Evolutionary conservation across 192 early-diverging fungal genomes (phyloP).

Genomic region (Linnemannia schmuckeri): DNA sequence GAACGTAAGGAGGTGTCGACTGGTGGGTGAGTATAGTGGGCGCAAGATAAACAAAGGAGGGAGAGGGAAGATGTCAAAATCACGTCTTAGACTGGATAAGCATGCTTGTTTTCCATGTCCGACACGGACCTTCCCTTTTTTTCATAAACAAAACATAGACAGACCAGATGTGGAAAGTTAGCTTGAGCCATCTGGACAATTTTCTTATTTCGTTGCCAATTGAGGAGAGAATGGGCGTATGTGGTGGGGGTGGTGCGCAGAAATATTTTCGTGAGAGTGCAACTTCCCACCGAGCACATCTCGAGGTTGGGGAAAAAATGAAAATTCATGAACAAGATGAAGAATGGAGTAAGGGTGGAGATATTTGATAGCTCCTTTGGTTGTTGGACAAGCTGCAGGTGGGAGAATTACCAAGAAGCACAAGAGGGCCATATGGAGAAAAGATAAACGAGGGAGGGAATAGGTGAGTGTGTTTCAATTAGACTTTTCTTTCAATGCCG

Average conservation of each 20-base stretch:
- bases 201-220: background rate
- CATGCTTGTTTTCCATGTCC: background rate
- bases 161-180: background rate
- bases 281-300: background rate
- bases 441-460: background rate
- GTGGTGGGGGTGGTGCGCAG: background rate
- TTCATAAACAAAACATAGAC: background rate
- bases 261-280: background rate
- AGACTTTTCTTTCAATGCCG: background rate
- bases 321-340: background rate
- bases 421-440: too few relatives aligned
- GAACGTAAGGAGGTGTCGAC: background rate
- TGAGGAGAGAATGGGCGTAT: background rate
- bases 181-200: background rate
- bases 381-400: too few relatives aligned
- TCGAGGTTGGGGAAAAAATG: background rate
- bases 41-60: background rate
- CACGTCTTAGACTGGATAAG: conserved; percentile 19
- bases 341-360: background rate
- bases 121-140: background rate
- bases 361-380: background rate
- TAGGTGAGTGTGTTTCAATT: background rate
- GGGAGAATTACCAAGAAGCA: too few relatives aligned
- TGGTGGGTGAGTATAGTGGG: background rate
- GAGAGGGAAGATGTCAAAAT: background rate